Evolutionary conservation across 139 green algal species (phyloP).

Genomic region (Zygnema circumcarinatum): DNA sequence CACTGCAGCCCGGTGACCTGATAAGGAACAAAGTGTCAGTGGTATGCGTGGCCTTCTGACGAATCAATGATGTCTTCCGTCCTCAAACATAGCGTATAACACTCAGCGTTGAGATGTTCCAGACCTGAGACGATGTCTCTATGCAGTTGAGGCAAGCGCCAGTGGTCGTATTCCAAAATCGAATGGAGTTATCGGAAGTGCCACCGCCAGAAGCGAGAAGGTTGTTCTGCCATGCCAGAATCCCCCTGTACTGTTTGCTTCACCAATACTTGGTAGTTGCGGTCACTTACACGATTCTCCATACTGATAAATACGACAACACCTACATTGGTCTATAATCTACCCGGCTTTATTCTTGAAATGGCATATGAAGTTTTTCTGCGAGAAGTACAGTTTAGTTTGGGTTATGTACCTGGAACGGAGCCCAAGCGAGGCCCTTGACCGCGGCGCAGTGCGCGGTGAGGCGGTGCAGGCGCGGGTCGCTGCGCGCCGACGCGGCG

Average conservation of each 20-base stretch:
- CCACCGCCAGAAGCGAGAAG: slow-evolving; percentile 82
- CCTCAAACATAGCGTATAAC: background rate
- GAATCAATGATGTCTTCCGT: too few species aligned
- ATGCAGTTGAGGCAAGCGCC: slow-evolving; percentile 80
- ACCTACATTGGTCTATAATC: too few species aligned
- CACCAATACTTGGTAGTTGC: too few species aligned
- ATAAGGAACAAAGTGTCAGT: background rate
- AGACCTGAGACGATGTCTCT: slow-evolving; percentile 75
- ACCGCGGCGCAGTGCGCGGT: slow-evolving; percentile 78
- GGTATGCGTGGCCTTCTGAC: too few species aligned
- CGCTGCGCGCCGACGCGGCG: slow-evolving; percentile 36
- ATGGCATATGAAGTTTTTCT: too few species aligned
- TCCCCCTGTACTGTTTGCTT: too few species aligned
- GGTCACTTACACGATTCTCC: too few species aligned
- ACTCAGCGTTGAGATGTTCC: background rate
- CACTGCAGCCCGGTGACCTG: slow-evolving; percentile 80
- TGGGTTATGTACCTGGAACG: slow-evolving; percentile 79
- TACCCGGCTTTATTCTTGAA: too few species aligned
- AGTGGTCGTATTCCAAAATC: slow-evolving; percentile 84
- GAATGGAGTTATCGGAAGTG: slow-evolving; percentile 82
- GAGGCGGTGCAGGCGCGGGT: slow-evolving; percentile 66
- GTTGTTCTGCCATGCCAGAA: slow-evolving; percentile 61
- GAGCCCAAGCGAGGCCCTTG: slow-evolving; percentile 87
- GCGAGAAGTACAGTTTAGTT: too few species aligned
- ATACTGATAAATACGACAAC: too few species aligned